Evolutionary conservation across 345 rosid genomes (phyloP).

Genomic region (Euphorbia pulcherrima): DNA sequence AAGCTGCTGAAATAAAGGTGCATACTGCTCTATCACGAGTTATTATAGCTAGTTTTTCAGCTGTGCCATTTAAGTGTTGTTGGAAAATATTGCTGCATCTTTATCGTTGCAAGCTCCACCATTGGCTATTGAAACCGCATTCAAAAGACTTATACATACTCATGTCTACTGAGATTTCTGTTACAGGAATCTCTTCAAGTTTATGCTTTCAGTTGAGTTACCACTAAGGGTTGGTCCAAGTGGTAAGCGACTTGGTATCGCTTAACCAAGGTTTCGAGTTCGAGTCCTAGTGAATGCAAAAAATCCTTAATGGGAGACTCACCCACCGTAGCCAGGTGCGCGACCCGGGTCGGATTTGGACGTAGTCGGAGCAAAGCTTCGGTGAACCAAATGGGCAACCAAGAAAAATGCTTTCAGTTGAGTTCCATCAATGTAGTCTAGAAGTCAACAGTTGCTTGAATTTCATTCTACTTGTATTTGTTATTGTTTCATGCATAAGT

Average conservation of each 20-base stretch:
- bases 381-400: too few species aligned
- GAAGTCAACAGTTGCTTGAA: background rate
- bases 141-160: too few species aligned
- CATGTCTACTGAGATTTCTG: constrained; percentile 3
- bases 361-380: too few species aligned
- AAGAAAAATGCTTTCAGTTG: background rate
- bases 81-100: background rate
- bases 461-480: background rate
- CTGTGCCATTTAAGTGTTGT: background rate
- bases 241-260: too few species aligned
- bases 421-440: background rate
- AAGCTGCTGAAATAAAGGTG: constrained; percentile 86
- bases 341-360: too few species aligned
- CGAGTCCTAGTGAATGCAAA: too few species aligned
- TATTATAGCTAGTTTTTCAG: background rate
- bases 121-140: background rate
- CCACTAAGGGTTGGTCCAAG: too few species aligned
- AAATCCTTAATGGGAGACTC: too few species aligned
- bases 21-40: constrained; percentile 2
- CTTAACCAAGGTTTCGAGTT: too few species aligned
- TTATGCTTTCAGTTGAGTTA: background rate
- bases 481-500: background rate
- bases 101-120: background rate
- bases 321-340: too few species aligned
- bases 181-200: background rate